Base-by-base conservation (phyloP, 2,329 filamentous ascomycete species). In the Trichophyton simii region DNA sequence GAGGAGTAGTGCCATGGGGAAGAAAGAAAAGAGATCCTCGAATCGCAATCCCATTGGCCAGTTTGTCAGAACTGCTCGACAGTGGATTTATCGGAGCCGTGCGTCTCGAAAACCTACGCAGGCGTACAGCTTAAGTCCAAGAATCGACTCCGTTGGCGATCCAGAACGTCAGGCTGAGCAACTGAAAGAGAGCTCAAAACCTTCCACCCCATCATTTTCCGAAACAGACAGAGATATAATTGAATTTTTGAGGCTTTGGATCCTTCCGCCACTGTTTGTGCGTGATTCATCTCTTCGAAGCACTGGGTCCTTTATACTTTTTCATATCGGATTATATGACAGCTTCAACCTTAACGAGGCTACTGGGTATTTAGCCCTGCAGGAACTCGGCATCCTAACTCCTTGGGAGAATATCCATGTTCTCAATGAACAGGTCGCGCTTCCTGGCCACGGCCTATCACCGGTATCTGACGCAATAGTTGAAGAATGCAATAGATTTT, bases 351-450 rank as follows among this genome's bases (percentile, higher is more conserved):
- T 79, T 18, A 70, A 69, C 48, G 62, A 70, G 13, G 64, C 66
- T 6, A 75, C 78, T 38, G 76, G 78, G 41, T 73, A 73, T 57
- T 65, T 82, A 15, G 80, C 86, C 59, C 68, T 87, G 31, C 82
- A 86, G 66, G 84, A 87, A 66, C 72, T 86, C 22, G 84, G 84
- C 1, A 80, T 83, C 0, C 70, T 85, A n/a, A 69, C 79, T 7
- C 83, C 84, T 0, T 83, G 80, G 74, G 80, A 83, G 64, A 83
- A 84, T 63, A 71, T 78, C 15, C 68, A 75, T 15, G 69, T 80
- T 0, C 79, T 81, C 54, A 78, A 83, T 59, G 77, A 78, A 62
- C 75, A 77, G 60, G 70, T 85, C 11, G 74, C 79, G 65, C 75
- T 85, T 20, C 82, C 82, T 4, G 72, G 73, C 5, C 72, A 78